Conservation (phyloP, 305 asterid genomes). For the Solanum hybrid region DNA sequence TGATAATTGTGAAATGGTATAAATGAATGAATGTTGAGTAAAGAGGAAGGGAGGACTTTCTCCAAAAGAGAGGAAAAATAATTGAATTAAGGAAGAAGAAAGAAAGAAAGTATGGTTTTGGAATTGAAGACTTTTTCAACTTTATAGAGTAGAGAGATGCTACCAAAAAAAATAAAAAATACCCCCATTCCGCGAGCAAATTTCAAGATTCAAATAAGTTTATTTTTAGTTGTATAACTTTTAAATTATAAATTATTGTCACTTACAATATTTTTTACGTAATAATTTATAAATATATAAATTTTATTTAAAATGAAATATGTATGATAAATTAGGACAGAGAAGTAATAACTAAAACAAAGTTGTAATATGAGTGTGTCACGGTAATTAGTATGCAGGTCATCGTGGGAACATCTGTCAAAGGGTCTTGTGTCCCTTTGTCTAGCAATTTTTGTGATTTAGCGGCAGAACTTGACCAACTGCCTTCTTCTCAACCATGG, state of each 20-base stretch:
- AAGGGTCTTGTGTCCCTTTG: background rate
- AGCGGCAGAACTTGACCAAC: background rate
- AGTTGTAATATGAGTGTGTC: background rate
- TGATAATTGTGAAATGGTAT: background rate
- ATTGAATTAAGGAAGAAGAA: background rate
- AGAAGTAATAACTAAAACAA: too few relatives aligned
- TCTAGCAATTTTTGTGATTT: background rate
- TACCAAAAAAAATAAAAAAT: background rate
- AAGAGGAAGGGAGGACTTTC: background rate
- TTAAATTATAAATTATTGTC: too few relatives aligned
- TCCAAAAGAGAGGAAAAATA: background rate
- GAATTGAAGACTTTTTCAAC: background rate
- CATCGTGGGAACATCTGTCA: background rate
- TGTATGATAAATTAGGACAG: too few relatives aligned
- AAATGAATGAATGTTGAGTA: background rate
- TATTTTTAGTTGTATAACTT: too few relatives aligned
- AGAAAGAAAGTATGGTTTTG: background rate
- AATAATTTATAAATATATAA: too few relatives aligned
- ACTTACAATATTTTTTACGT: background rate
- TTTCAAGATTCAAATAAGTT: too few relatives aligned
- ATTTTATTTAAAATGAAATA: too few relatives aligned
- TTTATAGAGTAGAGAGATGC: background rate
- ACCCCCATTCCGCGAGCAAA: too few relatives aligned
- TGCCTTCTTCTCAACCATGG: background rate
- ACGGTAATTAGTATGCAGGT: background rate